Percentiles rank a stretch among this genome's conserved stretches.
phyloP scores from a whole-genome alignment of 2,329 filamentous ascomycete species.

The Raffaelea ambrosiae region DNA sequence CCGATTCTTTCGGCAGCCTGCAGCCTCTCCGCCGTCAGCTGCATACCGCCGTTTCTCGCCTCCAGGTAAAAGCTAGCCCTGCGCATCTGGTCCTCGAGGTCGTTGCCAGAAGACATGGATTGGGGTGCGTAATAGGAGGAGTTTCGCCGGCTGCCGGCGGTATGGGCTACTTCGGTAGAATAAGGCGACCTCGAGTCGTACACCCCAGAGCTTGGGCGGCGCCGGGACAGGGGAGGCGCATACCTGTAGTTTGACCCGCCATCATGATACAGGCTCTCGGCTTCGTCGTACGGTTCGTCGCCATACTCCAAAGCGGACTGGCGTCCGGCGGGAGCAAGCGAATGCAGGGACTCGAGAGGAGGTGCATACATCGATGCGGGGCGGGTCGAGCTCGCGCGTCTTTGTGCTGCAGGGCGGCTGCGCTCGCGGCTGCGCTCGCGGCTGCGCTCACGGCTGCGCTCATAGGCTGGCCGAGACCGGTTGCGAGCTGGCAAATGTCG shows the following conservation, averaged over 20 bases:
- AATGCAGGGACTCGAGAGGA: background rate
- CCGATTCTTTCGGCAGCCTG: conserved; percentile 40
- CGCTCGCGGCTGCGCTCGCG: background rate
- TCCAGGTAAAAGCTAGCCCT: conserved; percentile 44
- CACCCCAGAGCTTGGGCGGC: conserved; percentile 24
- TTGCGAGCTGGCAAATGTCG: conserved; percentile 34
- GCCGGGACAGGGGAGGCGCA: conserved; percentile 2
- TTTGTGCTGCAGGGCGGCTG: background rate
- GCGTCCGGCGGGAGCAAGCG: background rate
- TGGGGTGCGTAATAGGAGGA: conserved; percentile 29
- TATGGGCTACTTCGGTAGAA: conserved; percentile 28
- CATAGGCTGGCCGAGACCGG: conserved; percentile 31
- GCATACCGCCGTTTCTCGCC: conserved; percentile 34
- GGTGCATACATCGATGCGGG: background rate
- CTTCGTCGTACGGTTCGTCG: conserved; percentile 23
- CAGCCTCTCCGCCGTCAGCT: conserved; percentile 48
- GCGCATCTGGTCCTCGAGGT: conserved; percentile 34
- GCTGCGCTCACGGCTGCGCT: conserved; percentile 12
- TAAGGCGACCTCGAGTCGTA: conserved; percentile 29
- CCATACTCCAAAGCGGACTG: conserved; percentile 17
- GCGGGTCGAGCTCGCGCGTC: background rate
- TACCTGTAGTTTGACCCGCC: conserved; percentile 19
- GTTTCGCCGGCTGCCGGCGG: conserved; percentile 23
- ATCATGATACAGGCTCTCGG: conserved; percentile 28
- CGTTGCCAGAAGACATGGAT: conserved; percentile 22